Evolutionary conservation across 2,329 filamentous ascomycete genomes (phyloP), one percentile per base, ranked within the genome.

Genomic region (Penicillium glabrum): DNA sequence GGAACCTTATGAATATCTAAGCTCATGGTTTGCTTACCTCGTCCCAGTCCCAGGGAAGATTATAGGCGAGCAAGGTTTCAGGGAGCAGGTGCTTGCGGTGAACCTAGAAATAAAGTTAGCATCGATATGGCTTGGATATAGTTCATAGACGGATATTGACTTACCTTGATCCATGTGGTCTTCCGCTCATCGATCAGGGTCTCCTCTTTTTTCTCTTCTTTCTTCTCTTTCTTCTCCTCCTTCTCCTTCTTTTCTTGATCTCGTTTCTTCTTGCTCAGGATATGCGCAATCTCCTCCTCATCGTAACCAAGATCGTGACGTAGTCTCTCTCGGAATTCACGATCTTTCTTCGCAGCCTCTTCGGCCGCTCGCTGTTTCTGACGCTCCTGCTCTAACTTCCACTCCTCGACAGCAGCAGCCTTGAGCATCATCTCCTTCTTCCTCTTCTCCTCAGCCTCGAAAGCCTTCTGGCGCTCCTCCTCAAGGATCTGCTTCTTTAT

Each of bases 11-110:
- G 10, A 27, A 37, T 26, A 14, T 14, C 3, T 10, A 10, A 9
- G 52, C 39, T 24, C 26, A 26, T 35, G 16, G 27, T 75, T 69
- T 70, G 31, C 76, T 70, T 70, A 80, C 77, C 41, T 75, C 69
- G 58, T 81, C 77, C 68, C 70, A 80, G 35, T 79, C 76, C 79
- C 79, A 81, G 16, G 77, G 71, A 50, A 76, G 54, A 14, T 65
- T 68, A 72, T 75, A 85, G 62, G 72, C 70, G 24, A 78, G 73
- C 57, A 81, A 62, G 13, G 78, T 79, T 13, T 77, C 75, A 7
- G 77, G 77, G n/a, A 74, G 68, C 29, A 81, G 70, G 54, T 79
- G 73, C 54, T 77, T 77, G 56, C 71, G 73, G 58, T 80, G 75
- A 46, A 81, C 78, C 75, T 77, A 57, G 21, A 14, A 16, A 24